Conservation (phyloP, 1,139 yeast species). For the Zygoascus hellenicus region DNA sequence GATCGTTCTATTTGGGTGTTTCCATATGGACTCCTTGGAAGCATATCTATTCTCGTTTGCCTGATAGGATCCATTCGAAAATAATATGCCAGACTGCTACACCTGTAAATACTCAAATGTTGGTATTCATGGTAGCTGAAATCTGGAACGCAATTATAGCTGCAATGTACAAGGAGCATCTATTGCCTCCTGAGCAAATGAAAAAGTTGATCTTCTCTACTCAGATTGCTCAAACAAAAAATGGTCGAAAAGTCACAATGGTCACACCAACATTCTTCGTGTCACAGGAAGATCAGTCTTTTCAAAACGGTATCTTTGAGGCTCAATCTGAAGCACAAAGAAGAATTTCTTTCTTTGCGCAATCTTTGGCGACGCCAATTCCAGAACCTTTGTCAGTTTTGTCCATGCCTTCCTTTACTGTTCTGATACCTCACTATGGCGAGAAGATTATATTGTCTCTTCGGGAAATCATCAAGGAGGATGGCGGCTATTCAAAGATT, state of each 20-base stretch:
- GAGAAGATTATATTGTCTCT: slow-evolving; percentile 65
- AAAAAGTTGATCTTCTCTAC: slow-evolving; percentile 38
- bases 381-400: slow-evolving; percentile 67
- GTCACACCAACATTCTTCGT: slow-evolving; percentile 57
- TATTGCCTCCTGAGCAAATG: slow-evolving; percentile 67
- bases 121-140: slow-evolving; percentile 48
- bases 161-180: slow-evolving; percentile 71
- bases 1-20: slow-evolving; percentile 69
- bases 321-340: slow-evolving; percentile 73
- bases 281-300: slow-evolving; percentile 60
- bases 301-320: slow-evolving; percentile 39
- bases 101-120: slow-evolving; percentile 31
- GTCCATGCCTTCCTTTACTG: slow-evolving; percentile 80
- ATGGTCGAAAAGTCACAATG: slow-evolving; percentile 4
- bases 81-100: slow-evolving; percentile 49
- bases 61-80: slow-evolving; percentile 66
- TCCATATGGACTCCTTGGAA: slow-evolving; percentile 87
- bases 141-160: slow-evolving; percentile 77
- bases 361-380: slow-evolving; percentile 71
- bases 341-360: slow-evolving; percentile 81
- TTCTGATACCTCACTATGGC: slow-evolving; percentile 76
- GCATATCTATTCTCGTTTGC: slow-evolving; percentile 66
- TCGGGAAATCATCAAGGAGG: slow-evolving; percentile 62
- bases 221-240: slow-evolving; percentile 3
- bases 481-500: slow-evolving; percentile 51